Evolutionary conservation across 345 rosid genomes (phyloP), one percentile per base, ranked within the genome.

Genomic region (Eucalyptus viminalis): DNA sequence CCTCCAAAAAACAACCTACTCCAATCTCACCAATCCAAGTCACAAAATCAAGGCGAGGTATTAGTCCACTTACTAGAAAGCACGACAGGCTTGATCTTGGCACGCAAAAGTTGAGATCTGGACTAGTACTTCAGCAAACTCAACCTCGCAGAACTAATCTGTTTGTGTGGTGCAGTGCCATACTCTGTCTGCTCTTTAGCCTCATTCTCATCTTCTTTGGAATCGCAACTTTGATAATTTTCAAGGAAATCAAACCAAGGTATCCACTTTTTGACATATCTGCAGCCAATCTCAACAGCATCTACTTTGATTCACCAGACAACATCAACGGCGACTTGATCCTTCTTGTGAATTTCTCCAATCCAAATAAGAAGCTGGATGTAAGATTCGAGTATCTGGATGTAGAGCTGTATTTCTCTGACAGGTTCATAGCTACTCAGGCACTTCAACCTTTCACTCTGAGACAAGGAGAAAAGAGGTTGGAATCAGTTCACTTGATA

Each of bases 321-420:
- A 96, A 93, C 91, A 95, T 97, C 94, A 97, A 96, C 1, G 98
- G 98, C 7, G 97, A 97, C 80, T 89, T 97, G 87, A 91, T 93
- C 89, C 91, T 96, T 90, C 92, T 93, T 7, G 94, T 94, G 27
- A 96, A 96, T 67, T 95, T 97, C 90, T 93, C 98, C 88, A 97
- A 97, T 90, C 98, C 97, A 22, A 97, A 97, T 89, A 90, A 90
- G 90, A 97, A 95, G 91, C 91, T 97, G 25, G 92, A 93, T 56
- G 91, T 95, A 58, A 95, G 94, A 89, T 97, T 96, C 50, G 98
- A 96, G 93, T 87, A 92, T 86, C 88, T 93, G 56, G 90, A 89
- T 8, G 89, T 95, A 60, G 95, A 94, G 91, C 98, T 97, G 89
- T 97, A 92, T 91, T 97, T 97, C 87, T 90, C 86, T 5, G 89